Base-by-base conservation (phyloP, 2,329 filamentous ascomycete species). In the Didymosphaeria variabile region DNA sequence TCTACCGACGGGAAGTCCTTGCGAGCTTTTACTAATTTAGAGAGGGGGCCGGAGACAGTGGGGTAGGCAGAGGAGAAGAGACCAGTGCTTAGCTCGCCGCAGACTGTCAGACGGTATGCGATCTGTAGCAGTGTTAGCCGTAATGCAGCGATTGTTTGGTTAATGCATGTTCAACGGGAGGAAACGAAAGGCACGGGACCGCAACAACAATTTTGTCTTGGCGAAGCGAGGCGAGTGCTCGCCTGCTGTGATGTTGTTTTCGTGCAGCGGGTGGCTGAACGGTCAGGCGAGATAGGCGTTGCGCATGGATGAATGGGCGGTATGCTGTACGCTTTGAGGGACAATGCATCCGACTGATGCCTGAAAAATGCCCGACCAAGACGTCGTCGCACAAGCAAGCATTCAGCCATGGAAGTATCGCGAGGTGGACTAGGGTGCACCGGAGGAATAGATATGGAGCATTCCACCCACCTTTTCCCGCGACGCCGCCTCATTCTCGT, bases 81-180 rank as follows among this genome's bases (percentile, higher is more conserved):
- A 31, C 93, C 94, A 55, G 94, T 83, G 75, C 87, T 90, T 58
- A 97, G 85, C 72, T 94, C 91, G 42, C 91, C 89, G 75, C 91
- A 94, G 72, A 83, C 85, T 29, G 84, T 86, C 29, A 97, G 86
- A 63, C 92, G 90, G 79, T 96, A 96, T 59, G 86, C 81, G 72
- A 95, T 88, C 91, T 94, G 72, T 42, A 47, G 55, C 40, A 12
- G 19, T 12, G 53, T 64, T 57, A 68, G 60, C 54, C 34, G 13
- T 29, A 32, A 19, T 15, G 13, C 4, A 54, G 23, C 12, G 26
- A 31, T 34, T 32, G 5, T 54, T 7, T 5, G 12, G 12, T n/a
- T 6, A 29, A 12, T n/a, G 17, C 19, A 34, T 7, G 10, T 5
- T 8, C 13, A 40, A 38, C 17, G 31, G 9, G 15, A 17, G n/a